Conservation (phyloP, 2,329 filamentous ascomycete genomes). For the Zymoseptoria brevis region DNA sequence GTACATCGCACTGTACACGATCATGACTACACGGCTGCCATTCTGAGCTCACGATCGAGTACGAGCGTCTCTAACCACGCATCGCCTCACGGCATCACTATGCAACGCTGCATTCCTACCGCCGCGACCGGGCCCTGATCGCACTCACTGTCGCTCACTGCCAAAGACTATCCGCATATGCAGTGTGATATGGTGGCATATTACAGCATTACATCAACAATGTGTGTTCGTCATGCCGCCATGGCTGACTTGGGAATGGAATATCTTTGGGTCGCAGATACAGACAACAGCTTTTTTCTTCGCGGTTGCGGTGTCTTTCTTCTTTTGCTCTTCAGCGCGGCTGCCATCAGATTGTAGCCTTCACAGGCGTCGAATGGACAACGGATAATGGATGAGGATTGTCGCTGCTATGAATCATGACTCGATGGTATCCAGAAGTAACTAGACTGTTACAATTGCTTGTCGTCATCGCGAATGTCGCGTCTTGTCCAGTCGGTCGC, state of each 20-base stretch:
- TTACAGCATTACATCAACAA: conserved; percentile 21
- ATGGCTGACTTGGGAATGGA: conserved; percentile 18
- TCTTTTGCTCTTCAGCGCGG: conserved; percentile 8
- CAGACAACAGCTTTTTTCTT: conserved; percentile 17
- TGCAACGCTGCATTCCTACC: conserved; percentile 15
- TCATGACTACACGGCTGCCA: conserved; percentile 21
- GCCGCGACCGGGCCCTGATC: conserved; percentile 7
- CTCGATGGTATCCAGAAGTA: conserved; percentile 15
- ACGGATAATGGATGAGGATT: conserved; percentile 10
- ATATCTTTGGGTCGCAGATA: conserved; percentile 9
- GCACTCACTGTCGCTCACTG: conserved; percentile 17
- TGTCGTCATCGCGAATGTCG: conserved; percentile 5
- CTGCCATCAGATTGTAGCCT: conserved; percentile 19
- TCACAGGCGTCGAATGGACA: conserved; percentile 17
- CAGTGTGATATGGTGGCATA: conserved; percentile 20
- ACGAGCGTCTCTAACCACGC: conserved; percentile 12
- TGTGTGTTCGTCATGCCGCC: conserved; percentile 23
- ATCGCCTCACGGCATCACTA: conserved; percentile 10
- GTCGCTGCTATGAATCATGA: conserved; percentile 16
- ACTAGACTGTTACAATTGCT: conserved; percentile 15
- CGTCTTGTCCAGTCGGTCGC: not conserved
- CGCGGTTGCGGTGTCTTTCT: conserved; percentile 11
- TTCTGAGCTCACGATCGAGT: conserved; percentile 19
- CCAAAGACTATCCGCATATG: conserved; percentile 9
- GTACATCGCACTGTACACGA: conserved; percentile 16